phyloP scores from a whole-genome alignment of 192 early-diverging fungal species.

The Coemansia brasiliensis region DNA sequence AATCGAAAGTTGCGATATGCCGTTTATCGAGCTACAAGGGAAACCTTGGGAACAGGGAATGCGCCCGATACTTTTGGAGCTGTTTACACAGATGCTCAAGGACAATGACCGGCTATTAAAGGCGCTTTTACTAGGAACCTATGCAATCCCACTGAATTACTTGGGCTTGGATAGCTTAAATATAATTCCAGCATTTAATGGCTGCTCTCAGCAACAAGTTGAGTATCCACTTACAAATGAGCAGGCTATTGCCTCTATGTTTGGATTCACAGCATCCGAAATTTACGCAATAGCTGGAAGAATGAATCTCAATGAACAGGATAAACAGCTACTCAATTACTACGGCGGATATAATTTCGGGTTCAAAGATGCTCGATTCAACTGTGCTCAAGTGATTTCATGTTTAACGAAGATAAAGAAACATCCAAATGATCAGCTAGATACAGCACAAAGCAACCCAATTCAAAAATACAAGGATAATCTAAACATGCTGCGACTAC shows the following conservation, averaged over 20 bases:
- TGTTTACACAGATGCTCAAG: not conserved
- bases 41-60: conserved; percentile 1
- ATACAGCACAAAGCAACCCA: not conserved
- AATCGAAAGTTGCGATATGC: not conserved
- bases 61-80: not conserved
- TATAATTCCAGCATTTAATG: not conserved
- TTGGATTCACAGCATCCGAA: not conserved
- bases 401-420: not conserved
- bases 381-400: not conserved
- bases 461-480: not conserved
- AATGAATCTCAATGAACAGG: no score
- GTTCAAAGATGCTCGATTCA: not conserved
- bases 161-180: not conserved
- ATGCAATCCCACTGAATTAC: not conserved
- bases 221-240: not conserved
- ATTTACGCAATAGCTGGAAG: not conserved
- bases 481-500: not conserved
- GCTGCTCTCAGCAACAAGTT: not conserved
- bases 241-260: not conserved
- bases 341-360: conserved; percentile 6
- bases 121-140: not conserved
- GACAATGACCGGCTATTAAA: conserved; percentile 3
- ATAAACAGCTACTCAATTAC: not conserved
- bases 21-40: not conserved
- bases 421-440: not conserved